phyloP scores from a whole-genome alignment of 805 yeast species.

The Middelhovenomyces tepae region DNA sequence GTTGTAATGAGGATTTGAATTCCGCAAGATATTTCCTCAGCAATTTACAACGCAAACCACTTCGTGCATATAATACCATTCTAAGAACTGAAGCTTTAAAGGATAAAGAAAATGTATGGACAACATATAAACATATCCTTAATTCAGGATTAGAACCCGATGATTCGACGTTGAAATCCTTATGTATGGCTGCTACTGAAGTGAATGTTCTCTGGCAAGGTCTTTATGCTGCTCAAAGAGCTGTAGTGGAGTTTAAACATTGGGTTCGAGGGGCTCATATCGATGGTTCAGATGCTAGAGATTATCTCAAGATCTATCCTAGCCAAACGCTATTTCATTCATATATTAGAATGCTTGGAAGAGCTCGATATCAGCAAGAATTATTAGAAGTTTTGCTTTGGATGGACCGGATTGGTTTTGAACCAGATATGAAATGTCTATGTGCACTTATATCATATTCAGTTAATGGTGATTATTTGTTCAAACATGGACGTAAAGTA shows the following conservation, averaged over 20 bases:
- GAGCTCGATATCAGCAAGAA: slow-evolving; percentile 40
- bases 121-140: slow-evolving; percentile 22
- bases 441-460: slow-evolving; percentile 30
- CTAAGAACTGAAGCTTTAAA: slow-evolving; percentile 24
- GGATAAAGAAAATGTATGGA: slow-evolving; percentile 27
- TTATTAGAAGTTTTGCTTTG: slow-evolving; percentile 42
- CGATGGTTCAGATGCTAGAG: slow-evolving; percentile 22
- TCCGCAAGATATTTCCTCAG: slow-evolving; percentile 4
- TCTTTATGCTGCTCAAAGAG: slow-evolving; percentile 49
- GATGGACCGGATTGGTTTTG: slow-evolving; percentile 42
- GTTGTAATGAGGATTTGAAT: slow-evolving; percentile 2
- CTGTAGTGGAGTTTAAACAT: slow-evolving; percentile 46
- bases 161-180: slow-evolving; percentile 31
- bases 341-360: slow-evolving; percentile 44
- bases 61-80: slow-evolving; percentile 6
- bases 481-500: slow-evolving; percentile 18
- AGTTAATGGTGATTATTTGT: slow-evolving; percentile 23
- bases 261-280: slow-evolving; percentile 30
- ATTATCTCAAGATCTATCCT: slow-evolving; percentile 34
- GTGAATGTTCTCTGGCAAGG: slow-evolving; percentile 38
- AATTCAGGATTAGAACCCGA: slow-evolving; percentile 23
- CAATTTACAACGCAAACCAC: slow-evolving; percentile 2
- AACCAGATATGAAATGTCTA: slow-evolving; percentile 36
- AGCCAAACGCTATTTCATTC: slow-evolving; percentile 39
- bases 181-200: slow-evolving; percentile 41